Evolutionary conservation across 2,329 filamentous ascomycete genomes (phyloP).

Genomic region (Tolypocladium album): DNA sequence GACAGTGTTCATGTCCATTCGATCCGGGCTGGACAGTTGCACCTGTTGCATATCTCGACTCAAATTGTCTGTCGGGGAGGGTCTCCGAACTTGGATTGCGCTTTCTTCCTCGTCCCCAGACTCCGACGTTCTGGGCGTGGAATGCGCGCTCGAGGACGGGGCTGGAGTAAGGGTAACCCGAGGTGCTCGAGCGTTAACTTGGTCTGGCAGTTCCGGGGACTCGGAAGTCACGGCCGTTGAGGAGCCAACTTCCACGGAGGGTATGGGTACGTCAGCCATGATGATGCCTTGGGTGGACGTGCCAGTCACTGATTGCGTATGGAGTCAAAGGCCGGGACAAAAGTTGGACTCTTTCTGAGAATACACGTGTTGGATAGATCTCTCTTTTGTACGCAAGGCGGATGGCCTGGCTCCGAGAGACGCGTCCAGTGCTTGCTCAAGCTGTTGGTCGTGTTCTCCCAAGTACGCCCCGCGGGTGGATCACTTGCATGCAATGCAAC

Average conservation of each 20-base stretch:
- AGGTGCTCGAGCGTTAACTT: background rate
- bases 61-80: background rate
- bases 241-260: conserved; percentile 7
- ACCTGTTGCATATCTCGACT: conserved; percentile 1
- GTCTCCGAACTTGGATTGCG: background rate
- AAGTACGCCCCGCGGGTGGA: too few species aligned
- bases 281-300: too few species aligned
- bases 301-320: too few species aligned
- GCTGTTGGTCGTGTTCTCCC: too few species aligned
- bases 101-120: background rate
- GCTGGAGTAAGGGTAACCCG: background rate
- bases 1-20: background rate
- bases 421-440: too few species aligned
- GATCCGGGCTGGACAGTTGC: conserved; percentile 3
- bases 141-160: background rate
- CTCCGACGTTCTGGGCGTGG: background rate
- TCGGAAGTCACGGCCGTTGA: background rate
- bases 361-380: too few species aligned
- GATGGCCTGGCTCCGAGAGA: too few species aligned
- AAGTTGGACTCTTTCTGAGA: too few species aligned
- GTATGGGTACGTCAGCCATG: conserved; percentile 5
- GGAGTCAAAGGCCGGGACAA: too few species aligned
- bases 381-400: too few species aligned
- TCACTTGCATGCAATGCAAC: too few species aligned
- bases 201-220: background rate